Base-by-base conservation (phyloP, 371 early-diverging fungal species). In the Phascolomyces articulosus region DNA sequence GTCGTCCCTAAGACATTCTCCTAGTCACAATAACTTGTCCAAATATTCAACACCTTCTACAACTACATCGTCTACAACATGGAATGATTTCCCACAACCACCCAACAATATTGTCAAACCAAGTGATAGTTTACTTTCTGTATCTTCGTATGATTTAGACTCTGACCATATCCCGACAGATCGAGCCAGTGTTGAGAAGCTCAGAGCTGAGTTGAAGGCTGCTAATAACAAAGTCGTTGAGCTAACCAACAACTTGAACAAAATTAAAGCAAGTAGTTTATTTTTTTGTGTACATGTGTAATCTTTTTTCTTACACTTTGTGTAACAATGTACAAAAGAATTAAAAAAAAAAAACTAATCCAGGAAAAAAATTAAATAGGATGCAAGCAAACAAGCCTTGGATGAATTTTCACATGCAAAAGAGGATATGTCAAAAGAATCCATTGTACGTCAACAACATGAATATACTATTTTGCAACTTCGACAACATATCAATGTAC, bases 391-490 rank as follows among this genome's bases (percentile, higher is more conserved):
- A 40, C 60, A 68, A 29, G 82, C 80, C 2, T 40, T 82, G 47
- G 76, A 82, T 3, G 80, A 82, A 55, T 72, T 79, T 27, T 66
- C 69, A 18, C 49, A 68, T 13, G 80, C 80, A 15, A 77, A 78
- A 53, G 78, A 77, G 44, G 83, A 82, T 26, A 78, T 78, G 55
- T 55, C 74, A 0, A 82, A 78, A 55, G 83, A 82, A 62, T 64
- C 73, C 1, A 34, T 60, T 10, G 55, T 76, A 21, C 73, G 80
- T 8, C 78, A 82, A 48, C 65, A 76, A 20, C 70, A 74, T 48
- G 83, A 82, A 48, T 64, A 65, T 23, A 69, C 67, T 2, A 71
- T 76, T 11, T 21, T 59, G 7, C 77, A 76, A 34, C 47, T 82
- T 27, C 68, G 65, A 24, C 75, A 77, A 27, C 79, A 82, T 34